phyloP scores from a whole-genome alignment of 805 yeast genomes.

The Danielia reshetovae region DNA sequence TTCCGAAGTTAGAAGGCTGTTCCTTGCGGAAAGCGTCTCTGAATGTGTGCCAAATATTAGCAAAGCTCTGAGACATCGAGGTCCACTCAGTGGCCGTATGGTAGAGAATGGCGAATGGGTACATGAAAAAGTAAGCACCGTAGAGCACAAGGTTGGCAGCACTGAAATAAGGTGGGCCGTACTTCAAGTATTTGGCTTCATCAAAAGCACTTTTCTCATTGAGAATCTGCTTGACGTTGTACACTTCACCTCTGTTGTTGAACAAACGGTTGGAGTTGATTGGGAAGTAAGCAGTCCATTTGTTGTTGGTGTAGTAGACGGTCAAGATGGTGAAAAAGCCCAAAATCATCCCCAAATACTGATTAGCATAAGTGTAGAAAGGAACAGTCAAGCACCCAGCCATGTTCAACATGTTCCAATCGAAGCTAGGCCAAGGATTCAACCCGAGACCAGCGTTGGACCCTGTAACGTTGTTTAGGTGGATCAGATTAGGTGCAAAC shows the following conservation, averaged over 20 bases:
- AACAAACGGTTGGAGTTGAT: conserved; percentile 49
- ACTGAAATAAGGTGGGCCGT: conserved; percentile 64
- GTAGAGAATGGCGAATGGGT: conserved; percentile 53
- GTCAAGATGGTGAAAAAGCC: conserved; percentile 30
- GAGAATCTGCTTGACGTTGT: conserved; percentile 44
- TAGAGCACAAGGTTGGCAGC: conserved; percentile 60
- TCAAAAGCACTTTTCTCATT: conserved; percentile 44
- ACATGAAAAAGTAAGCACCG: conserved; percentile 53
- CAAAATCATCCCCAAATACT: conserved; percentile 32
- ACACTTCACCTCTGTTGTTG: conserved; percentile 48
- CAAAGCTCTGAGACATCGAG: conserved; percentile 37
- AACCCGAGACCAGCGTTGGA: conserved; percentile 36
- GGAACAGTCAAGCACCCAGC: conserved; percentile 40
- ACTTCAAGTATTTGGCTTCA: conserved; percentile 40
- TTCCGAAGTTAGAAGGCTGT: conserved; percentile 4
- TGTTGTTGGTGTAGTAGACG: conserved; percentile 44
- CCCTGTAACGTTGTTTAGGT: conserved; percentile 37
- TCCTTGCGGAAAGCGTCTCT: conserved; percentile 20
- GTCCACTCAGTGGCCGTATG: conserved; percentile 44
- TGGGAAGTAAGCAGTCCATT: conserved; percentile 49
- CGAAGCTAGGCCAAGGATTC: conserved; percentile 41
- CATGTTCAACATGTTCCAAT: conserved; percentile 39
- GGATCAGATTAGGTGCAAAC: conserved; percentile 37
- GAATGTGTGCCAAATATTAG: conserved; percentile 29
- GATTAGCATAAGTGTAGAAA: conserved; percentile 40